Percentiles rank a stretch among this genome's conserved stretches.
Conservation (phyloP, 805 yeast genomes). For the Myxozyma sirexii region DNA sequence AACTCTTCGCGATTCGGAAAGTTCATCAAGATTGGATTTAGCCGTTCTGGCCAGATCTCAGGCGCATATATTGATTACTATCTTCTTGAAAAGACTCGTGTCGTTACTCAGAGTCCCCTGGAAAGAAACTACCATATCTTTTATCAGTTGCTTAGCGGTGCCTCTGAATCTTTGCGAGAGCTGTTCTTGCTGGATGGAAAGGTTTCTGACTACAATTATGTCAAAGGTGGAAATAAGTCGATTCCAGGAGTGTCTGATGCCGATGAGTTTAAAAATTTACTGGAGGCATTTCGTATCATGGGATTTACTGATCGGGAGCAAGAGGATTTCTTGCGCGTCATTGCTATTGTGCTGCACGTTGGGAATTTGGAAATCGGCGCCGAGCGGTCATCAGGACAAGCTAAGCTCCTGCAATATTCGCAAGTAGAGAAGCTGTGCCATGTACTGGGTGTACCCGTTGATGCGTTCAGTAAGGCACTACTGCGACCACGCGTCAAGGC, state of each 20-base stretch:
- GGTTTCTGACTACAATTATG: slow-evolving; percentile 54
- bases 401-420: slow-evolving; percentile 58
- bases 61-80: slow-evolving; percentile 97
- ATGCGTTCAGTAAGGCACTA: slow-evolving; percentile 59
- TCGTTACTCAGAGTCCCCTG: slow-evolving; percentile 66
- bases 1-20: slow-evolving; percentile 97
- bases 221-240: slow-evolving; percentile 55
- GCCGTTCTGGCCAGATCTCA: slow-evolving; percentile 60
- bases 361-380: slow-evolving; percentile 81
- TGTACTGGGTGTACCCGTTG: slow-evolving; percentile 65
- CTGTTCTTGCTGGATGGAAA: slow-evolving; percentile 49
- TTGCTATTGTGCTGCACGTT: slow-evolving; percentile 77
- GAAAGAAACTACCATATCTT: slow-evolving; percentile 95
- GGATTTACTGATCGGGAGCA: slow-evolving; percentile 64
- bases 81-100: slow-evolving; percentile 88
- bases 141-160: slow-evolving; percentile 80
- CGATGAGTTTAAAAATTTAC: slow-evolving; percentile 63
- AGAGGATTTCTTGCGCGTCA: slow-evolving; percentile 59
- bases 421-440: slow-evolving; percentile 57
- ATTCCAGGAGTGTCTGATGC: slow-evolving; percentile 79
- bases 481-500: slow-evolving; percentile 85
- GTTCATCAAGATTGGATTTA: slow-evolving; percentile 84
- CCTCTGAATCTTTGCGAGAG: slow-evolving; percentile 47
- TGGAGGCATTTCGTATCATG: slow-evolving; percentile 70
- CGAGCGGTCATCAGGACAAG: slow-evolving; percentile 63